Conservation (phyloP, 2,329 filamentous ascomycete species). For the Hypocreales sp. region DNA sequence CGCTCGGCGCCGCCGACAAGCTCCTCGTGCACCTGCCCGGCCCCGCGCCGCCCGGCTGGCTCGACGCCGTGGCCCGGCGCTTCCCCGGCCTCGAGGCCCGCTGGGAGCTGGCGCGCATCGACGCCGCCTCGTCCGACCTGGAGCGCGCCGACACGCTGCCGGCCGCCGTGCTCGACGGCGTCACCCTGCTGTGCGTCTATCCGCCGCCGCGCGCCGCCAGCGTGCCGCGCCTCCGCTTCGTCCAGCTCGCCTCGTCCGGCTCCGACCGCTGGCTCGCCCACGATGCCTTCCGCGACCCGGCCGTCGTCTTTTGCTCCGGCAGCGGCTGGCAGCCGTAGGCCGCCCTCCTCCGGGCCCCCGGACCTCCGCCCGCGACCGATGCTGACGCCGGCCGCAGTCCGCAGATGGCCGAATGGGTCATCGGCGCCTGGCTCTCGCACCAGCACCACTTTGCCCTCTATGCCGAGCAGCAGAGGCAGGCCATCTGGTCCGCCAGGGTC, state of each 20-base stretch:
- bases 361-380: too few species aligned
- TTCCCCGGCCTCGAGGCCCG: slow-evolving; percentile 23
- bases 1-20: slow-evolving; percentile 18
- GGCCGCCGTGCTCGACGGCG: slow-evolving; percentile 19
- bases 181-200: slow-evolving; percentile 22
- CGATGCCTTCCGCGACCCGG: slow-evolving; percentile 15
- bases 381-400: too few species aligned
- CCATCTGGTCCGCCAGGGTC: slow-evolving; percentile 10
- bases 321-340: slow-evolving; percentile 27
- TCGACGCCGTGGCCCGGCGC: slow-evolving; percentile 13
- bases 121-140: slow-evolving; percentile 6
- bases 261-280: slow-evolving; percentile 24
- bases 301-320: slow-evolving; percentile 22
- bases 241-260: slow-evolving; percentile 29
- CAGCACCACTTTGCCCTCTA: slow-evolving; percentile 15
- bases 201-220: slow-evolving; percentile 14
- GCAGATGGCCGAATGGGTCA: slow-evolving; percentile 26
- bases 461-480: slow-evolving; percentile 12
- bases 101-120: slow-evolving; percentile 11
- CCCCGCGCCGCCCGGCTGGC: slow-evolving; percentile 16
- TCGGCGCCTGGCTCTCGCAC: slow-evolving; percentile 17
- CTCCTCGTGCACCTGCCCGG: slow-evolving; percentile 21
- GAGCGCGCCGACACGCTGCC: slow-evolving; percentile 11
- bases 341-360: neutral
- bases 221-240: slow-evolving; percentile 21